Conservation (phyloP, 441 rosid species). For the Macaranga tanarius region DNA sequence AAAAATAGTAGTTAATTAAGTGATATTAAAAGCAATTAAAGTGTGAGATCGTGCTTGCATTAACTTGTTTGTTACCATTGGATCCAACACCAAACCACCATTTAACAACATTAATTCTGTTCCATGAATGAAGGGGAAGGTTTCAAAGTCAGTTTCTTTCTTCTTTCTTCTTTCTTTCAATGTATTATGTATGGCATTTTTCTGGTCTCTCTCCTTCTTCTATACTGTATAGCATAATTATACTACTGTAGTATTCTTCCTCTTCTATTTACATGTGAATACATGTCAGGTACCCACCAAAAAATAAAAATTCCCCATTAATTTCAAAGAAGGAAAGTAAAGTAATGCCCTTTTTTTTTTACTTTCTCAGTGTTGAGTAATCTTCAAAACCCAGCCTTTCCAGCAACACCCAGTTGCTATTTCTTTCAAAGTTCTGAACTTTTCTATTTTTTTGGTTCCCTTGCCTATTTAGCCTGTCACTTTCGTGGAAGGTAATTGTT, state of each 20-base stretch:
- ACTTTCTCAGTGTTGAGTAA: slow-evolving; percentile 27
- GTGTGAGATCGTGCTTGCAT: slow-evolving; percentile 18
- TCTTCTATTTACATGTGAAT: slow-evolving; percentile 28
- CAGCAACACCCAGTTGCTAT: slow-evolving; percentile 45
- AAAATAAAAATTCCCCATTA: neutral
- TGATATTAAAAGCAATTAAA: neutral
- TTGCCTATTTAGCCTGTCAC: slow-evolving; percentile 33
- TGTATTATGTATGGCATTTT: too few relatives aligned
- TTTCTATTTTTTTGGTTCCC: slow-evolving; percentile 12
- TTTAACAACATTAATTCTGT: neutral
- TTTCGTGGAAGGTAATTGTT: slow-evolving; percentile 21
- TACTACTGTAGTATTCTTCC: neutral
- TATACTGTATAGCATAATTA: too few relatives aligned
- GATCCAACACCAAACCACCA: slow-evolving; percentile 10
- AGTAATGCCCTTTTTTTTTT: slow-evolving; percentile 12
- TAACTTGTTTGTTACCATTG: slow-evolving; percentile 5
- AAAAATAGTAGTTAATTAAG: neutral
- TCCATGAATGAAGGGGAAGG: slow-evolving; percentile 13
- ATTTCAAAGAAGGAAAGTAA: slow-evolving; percentile 3
- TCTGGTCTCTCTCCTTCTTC: neutral
- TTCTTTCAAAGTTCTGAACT: slow-evolving; percentile 18
- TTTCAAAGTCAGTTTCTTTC: neutral
- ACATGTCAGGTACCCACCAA: slow-evolving; percentile 27
- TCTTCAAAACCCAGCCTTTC: slow-evolving; percentile 41
- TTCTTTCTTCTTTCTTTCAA: neutral